A percentile compares a stretch with the other conserved stretches of the same genome.
Evolutionary conservation across 305 asterid genomes (phyloP).

Genomic region (Coffea humblotiana): DNA sequence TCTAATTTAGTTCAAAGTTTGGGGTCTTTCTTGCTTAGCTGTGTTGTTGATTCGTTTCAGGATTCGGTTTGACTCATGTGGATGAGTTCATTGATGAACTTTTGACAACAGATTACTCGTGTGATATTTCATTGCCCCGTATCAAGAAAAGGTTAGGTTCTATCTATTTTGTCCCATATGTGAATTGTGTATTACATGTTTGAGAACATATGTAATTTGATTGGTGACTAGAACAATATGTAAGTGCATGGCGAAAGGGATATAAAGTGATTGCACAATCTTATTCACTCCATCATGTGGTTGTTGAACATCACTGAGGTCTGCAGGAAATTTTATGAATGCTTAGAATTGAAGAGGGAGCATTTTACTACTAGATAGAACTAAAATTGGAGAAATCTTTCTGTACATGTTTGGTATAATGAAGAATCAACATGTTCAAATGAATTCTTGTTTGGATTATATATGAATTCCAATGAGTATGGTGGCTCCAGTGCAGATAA

Average conservation of each 20-base stretch:
- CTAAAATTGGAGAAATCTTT: neutral
- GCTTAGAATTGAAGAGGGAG: neutral
- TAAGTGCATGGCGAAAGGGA: neutral
- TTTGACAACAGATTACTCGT: slow-evolving; percentile 79
- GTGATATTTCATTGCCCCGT: slow-evolving; percentile 87
- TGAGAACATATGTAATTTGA: neutral
- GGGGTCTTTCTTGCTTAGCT: neutral
- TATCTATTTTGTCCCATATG: slow-evolving; percentile 8
- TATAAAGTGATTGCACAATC: neutral
- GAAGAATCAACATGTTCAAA: neutral
- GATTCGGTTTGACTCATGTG: slow-evolving; percentile 74
- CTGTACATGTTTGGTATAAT: neutral
- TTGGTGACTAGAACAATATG: neutral
- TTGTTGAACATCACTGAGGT: neutral
- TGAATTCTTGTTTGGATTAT: neutral
- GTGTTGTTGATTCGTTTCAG: slow-evolving; percentile 34
- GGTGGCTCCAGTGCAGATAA: too few relatives aligned
- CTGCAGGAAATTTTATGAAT: neutral
- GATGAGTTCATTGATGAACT: slow-evolving; percentile 89
- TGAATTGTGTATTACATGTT: neutral
- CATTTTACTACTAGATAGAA: neutral
- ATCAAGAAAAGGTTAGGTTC: slow-evolving; percentile 69
- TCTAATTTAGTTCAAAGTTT: neutral
- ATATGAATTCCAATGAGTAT: too few relatives aligned
- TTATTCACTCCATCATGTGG: neutral